Conservation (phyloP, 2,329 filamentous ascomycete species). For the Xylariaceae sp. region DNA sequence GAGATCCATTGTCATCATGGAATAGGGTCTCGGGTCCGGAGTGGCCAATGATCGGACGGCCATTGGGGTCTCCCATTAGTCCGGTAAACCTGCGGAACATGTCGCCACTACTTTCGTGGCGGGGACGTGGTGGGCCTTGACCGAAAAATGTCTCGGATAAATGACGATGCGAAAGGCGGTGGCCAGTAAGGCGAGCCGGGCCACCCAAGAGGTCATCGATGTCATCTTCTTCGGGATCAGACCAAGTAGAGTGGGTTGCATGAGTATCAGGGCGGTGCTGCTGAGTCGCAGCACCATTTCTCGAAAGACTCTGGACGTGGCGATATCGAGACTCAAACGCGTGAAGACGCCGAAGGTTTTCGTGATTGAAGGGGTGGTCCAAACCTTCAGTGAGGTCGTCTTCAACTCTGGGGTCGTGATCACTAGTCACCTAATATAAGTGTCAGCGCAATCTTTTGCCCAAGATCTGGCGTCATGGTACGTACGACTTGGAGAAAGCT, state of each 20-base stretch:
- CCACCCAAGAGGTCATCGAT: constrained; percentile 45
- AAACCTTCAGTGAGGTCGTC: constrained; percentile 25
- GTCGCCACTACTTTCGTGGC: constrained; percentile 27
- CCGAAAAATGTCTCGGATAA: constrained; percentile 20
- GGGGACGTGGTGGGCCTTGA: constrained; percentile 16
- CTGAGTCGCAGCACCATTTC: neutral
- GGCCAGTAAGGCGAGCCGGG: constrained; percentile 39
- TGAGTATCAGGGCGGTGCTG: constrained; percentile 1
- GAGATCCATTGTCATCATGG: constrained; percentile 16
- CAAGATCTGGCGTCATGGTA: constrained; percentile 16
- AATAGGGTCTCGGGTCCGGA: constrained; percentile 28
- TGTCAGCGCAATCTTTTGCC: constrained; percentile 22
- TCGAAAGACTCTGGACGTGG: too few relatives aligned
- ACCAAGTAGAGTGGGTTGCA: constrained; percentile 31
- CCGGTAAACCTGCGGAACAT: constrained; percentile 39
- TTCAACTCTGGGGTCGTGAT: constrained; percentile 57
- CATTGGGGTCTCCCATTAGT: constrained; percentile 28
- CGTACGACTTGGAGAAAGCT: constrained; percentile 84
- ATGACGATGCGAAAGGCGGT: constrained; percentile 32
- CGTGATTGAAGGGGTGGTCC: constrained; percentile 25
- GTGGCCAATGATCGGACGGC: constrained; percentile 19
- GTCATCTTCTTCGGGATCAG: constrained; percentile 55
- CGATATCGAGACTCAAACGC: neutral
- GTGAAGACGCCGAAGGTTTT: constrained; percentile 21
- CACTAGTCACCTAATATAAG: constrained; percentile 42